Conservation (phyloP, 129 eudicot genomes). For the Glebionis coronaria region DNA sequence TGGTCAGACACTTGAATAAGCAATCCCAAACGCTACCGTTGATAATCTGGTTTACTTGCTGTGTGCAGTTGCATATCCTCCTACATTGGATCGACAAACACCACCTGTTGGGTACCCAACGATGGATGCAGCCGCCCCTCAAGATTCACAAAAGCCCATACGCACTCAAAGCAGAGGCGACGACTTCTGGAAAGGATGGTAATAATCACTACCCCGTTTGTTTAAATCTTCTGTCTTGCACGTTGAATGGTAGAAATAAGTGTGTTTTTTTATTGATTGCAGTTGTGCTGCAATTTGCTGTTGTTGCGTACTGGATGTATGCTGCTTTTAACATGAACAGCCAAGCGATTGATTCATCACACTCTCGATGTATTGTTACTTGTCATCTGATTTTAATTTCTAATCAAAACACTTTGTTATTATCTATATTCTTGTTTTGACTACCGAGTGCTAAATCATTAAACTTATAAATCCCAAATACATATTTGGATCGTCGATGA, state of each 20-base stretch:
- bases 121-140: neutral
- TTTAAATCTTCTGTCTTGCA: neutral
- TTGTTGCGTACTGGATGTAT: slow-evolving; percentile 8
- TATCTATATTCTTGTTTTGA: too few relatives aligned
- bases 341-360: neutral
- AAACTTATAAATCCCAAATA: too few relatives aligned
- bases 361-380: too few relatives aligned
- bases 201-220: neutral
- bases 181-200: slow-evolving; percentile 13
- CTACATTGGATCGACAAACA: slow-evolving; percentile 1
- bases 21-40: too few relatives aligned
- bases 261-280: neutral
- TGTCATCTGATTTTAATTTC: too few relatives aligned
- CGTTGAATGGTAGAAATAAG: neutral
- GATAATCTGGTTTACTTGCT: neutral
- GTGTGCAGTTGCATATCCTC: slow-evolving; percentile 18
- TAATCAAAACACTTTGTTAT: too few relatives aligned
- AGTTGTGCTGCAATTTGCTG: slow-evolving; percentile 21
- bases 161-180: slow-evolving; percentile 7
- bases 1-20: too few relatives aligned
- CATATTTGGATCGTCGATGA: too few relatives aligned
- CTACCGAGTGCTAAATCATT: too few relatives aligned
- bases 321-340: neutral
- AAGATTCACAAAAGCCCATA: neutral
- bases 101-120: slow-evolving; percentile 11